Evolutionary conservation across 257 asterid genomes (phyloP).

Genomic region (Thymus quinquecostatus): DNA sequence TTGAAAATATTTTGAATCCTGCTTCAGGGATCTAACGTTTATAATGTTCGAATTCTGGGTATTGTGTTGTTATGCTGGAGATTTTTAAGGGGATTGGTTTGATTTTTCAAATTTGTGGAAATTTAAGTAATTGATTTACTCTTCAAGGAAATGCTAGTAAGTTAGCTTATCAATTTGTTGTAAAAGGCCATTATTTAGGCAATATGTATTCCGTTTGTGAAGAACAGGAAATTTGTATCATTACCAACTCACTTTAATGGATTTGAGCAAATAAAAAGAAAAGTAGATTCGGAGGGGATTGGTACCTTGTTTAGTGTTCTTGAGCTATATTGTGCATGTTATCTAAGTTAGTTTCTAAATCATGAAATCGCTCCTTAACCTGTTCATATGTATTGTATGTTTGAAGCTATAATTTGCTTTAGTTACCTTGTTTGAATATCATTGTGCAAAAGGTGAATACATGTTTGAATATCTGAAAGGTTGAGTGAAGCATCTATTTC

Average conservation of each 20-base stretch:
- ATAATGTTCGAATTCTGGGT: conserved; percentile 7
- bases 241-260: neutral
- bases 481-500: neutral
- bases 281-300: neutral
- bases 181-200: neutral
- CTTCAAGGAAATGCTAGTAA: conserved; percentile 16
- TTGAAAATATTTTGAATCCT: neutral
- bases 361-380: neutral
- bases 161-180: neutral
- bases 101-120: neutral
- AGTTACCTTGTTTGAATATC: neutral
- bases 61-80: neutral
- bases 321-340: neutral
- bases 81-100: neutral
- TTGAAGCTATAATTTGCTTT: conserved; percentile 1
- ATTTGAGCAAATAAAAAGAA: conserved; percentile 1
- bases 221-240: neutral
- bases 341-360: neutral
- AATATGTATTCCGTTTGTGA: neutral
- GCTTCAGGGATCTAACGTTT: conserved; percentile 13
- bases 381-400: neutral
- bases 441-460: neutral
- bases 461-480: neutral
- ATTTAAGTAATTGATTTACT: neutral
- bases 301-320: neutral